Percentiles rank a stretch among this genome's conserved stretches.
phyloP scores from a whole-genome alignment of 2,329 filamentous ascomycete species.

The Fusarium liriodendri region DNA sequence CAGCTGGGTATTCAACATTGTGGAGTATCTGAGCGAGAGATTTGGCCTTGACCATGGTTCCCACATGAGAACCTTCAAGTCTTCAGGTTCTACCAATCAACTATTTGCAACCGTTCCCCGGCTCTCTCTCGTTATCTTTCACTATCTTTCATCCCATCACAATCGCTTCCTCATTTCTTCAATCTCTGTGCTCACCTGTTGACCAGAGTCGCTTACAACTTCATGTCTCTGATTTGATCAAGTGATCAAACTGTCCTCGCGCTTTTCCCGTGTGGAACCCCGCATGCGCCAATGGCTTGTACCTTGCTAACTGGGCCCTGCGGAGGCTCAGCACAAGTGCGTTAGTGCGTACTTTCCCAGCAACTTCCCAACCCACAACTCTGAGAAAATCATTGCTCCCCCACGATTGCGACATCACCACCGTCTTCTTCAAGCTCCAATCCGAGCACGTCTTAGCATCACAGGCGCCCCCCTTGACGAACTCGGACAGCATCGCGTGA shows the following conservation, averaged over 20 bases:
- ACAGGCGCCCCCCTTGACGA: conserved; percentile 9
- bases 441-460: background rate
- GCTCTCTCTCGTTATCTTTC: background rate
- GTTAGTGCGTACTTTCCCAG: conserved; percentile 31
- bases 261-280: conserved; percentile 28
- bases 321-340: background rate
- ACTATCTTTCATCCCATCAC: background rate
- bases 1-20: background rate
- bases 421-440: conserved; percentile 29
- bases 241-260: conserved; percentile 8
- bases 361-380: conserved; percentile 38
- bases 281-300: conserved; percentile 31
- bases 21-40: background rate
- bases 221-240: conserved; percentile 7
- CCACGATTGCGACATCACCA: conserved; percentile 42
- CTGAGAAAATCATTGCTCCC: conserved; percentile 34
- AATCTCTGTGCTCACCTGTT: background rate
- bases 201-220: background rate
- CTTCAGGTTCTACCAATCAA: background rate
- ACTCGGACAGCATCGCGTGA: background rate
- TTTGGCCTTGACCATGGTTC: background rate
- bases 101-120: background rate
- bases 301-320: conserved; percentile 18
- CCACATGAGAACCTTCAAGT: background rate
- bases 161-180: background rate